These are phyloP conservation scores for Cardamine resedifolia DNA, from an alignment of 345 rosid species.

Conservation along the genomic window DNA sequence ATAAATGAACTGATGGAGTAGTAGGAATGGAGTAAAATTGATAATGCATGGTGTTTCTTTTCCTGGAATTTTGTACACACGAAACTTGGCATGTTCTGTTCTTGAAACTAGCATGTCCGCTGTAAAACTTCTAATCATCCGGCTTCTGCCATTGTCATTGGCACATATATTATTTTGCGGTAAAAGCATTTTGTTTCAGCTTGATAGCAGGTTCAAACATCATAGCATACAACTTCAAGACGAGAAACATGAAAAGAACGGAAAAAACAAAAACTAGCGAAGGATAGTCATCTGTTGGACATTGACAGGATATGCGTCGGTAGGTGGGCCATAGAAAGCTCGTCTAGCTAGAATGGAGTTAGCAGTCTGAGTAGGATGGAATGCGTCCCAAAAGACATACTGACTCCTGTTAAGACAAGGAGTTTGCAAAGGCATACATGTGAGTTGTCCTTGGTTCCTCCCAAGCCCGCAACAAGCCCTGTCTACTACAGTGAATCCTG, in stretches of 20 bases:
- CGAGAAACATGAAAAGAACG: not conserved
- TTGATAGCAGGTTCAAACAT: slow-evolving; percentile 19
- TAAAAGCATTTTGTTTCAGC: slow-evolving; percentile 8
- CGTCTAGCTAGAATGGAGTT: slow-evolving; percentile 53
- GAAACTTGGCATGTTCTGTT: slow-evolving; percentile 27
- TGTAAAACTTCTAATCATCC: not conserved
- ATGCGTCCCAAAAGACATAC: slow-evolving; percentile 88
- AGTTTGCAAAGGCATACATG: slow-evolving; percentile 59
- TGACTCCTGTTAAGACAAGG: slow-evolving; percentile 62
- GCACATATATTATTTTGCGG: slow-evolving; percentile 17
- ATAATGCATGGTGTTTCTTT: slow-evolving; percentile 13
- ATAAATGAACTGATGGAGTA: slow-evolving; percentile 44
- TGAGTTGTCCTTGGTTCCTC: slow-evolving; percentile 63
- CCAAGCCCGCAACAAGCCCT: slow-evolving; percentile 82
- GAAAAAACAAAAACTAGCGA: slow-evolving; percentile 21
- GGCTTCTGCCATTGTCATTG: slow-evolving; percentile 24
- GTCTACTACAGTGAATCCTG: slow-evolving; percentile 72
- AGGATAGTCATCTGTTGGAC: slow-evolving; percentile 65
- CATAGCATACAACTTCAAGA: slow-evolving; percentile 17
- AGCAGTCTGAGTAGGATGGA: slow-evolving; percentile 83
- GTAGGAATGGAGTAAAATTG: slow-evolving; percentile 22
- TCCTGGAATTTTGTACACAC: slow-evolving; percentile 7
- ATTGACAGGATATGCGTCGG: slow-evolving; percentile 69
- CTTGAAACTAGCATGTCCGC: slow-evolving; percentile 17
- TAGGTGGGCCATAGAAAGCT: slow-evolving; percentile 64